Conservation (phyloP, 805 yeast species). For the Metschnikowia shivogae region DNA sequence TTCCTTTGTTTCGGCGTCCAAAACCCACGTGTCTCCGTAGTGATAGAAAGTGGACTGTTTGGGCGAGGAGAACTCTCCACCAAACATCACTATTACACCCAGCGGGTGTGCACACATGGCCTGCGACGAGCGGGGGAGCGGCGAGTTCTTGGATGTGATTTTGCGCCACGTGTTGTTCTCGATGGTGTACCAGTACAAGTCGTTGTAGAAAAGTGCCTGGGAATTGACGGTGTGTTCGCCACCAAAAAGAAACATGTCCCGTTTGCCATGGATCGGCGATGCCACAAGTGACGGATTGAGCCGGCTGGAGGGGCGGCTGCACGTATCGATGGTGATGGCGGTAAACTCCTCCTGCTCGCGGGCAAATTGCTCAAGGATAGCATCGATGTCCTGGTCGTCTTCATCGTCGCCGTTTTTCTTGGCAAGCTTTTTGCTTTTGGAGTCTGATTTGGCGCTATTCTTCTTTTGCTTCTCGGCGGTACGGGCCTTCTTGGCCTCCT, state of each 20-base stretch:
- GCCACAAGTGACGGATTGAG: constrained; percentile 73
- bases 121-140: constrained; percentile 90
- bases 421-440: constrained; percentile 68
- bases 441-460: constrained; percentile 66
- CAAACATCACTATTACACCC: constrained; percentile 81
- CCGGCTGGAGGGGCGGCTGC: constrained; percentile 61
- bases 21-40: constrained; percentile 93
- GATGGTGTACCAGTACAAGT: constrained; percentile 64
- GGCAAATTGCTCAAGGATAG: constrained; percentile 71
- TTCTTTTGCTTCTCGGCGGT: constrained; percentile 79
- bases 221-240: constrained; percentile 66
- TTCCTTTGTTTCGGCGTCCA: constrained; percentile 79
- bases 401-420: constrained; percentile 76
- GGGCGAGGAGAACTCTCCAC: constrained; percentile 96
- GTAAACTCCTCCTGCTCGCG: constrained; percentile 75
- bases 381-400: constrained; percentile 84
- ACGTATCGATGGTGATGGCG: constrained; percentile 58
- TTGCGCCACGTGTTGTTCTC: constrained; percentile 81
- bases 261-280: constrained; percentile 67
- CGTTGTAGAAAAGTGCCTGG: constrained; percentile 73
- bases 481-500: constrained; percentile 88
- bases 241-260: constrained; percentile 82
- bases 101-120: constrained; percentile 91
- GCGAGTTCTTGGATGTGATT: constrained; percentile 76
- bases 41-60: constrained; percentile 94